Base-by-base conservation (phyloP, 352 stramenopile species). In the Phytophthora foliorum region DNA sequence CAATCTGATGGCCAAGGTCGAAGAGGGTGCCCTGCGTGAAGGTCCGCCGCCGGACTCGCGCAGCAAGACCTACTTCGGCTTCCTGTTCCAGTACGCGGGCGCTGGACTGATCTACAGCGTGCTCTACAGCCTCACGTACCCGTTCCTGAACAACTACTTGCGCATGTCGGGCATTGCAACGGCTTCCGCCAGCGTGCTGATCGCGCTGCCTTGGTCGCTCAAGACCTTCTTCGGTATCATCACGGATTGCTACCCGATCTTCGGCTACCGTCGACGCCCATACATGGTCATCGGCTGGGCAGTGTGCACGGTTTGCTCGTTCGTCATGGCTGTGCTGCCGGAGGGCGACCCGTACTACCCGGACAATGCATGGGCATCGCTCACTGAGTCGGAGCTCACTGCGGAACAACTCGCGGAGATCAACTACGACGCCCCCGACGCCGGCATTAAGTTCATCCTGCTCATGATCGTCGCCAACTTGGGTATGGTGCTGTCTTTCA, bases 201-300 rank as follows among this genome's bases (percentile, higher is more conserved):
- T 96, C 14, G 75, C 78, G 46, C 68, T 97, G 0, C 85, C 84
- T 13, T 97, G 86, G 86, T 86, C 77, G 6, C 89, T 90, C 58
- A 97, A 96, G 69, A 82, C 93, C 11, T 82, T 94, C 44, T 88
- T 92, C 69, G 90, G 91, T 42, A 88, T 95, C 49, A 72, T 97
- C 36, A 90, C 77, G 19, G 90, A 96, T 57, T 97, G 88, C 69
- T 87, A 93, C 63, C 91, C 88, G 27, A 92, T 97, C 57, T 90
- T 84, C 63, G 91, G 89, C 22, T 88, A 89, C 51, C 90, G 89
- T 42, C 77, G 89, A 14, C 91, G 90, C 48, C 87, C 84, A 21
- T 96, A 95, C 72, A 92, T 97, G 62, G 72, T 89, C 24, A 80
- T 95, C 52, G 91, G 90, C 17, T 91, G 84, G 81, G 9, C 64